Evolutionary conservation across 306 rosid genomes (phyloP).

Genomic region (Leucaena leucocephala): DNA sequence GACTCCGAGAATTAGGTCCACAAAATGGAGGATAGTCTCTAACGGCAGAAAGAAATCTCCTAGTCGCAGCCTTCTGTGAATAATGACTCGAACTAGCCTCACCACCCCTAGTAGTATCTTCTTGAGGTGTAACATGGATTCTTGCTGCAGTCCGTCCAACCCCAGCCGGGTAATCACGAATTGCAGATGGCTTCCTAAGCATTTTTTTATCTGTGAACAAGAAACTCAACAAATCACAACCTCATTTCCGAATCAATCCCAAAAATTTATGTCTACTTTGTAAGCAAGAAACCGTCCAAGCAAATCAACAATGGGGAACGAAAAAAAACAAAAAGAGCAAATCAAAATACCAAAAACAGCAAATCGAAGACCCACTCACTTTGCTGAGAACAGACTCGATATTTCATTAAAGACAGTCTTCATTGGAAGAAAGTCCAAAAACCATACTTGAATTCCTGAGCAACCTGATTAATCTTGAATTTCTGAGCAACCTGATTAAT

Average conservation of each 20-base stretch:
- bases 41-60: neutral
- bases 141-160: neutral
- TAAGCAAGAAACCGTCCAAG: neutral
- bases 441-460: too few relatives aligned
- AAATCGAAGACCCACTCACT: neutral
- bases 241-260: neutral
- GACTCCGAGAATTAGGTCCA: conserved; percentile 41
- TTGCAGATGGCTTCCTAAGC: neutral
- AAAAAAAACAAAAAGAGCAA: too few relatives aligned
- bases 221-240: neutral
- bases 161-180: neutral
- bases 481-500: too few relatives aligned
- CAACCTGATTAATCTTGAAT: too few relatives aligned
- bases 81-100: too few relatives aligned
- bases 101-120: too few relatives aligned
- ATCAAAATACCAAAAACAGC: neutral
- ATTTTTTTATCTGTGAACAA: neutral
- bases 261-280: neutral
- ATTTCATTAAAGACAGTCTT: neutral
- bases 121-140: too few relatives aligned
- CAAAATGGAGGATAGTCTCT: conserved; percentile 29
- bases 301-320: neutral
- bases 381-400: neutral
- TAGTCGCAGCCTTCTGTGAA: neutral
- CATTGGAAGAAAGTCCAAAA: too few relatives aligned